A percentile compares a stretch with the other conserved stretches of the same genome.
phyloP scores from a whole-genome alignment of 257 asterid species.

The Ilex aquifolium region DNA sequence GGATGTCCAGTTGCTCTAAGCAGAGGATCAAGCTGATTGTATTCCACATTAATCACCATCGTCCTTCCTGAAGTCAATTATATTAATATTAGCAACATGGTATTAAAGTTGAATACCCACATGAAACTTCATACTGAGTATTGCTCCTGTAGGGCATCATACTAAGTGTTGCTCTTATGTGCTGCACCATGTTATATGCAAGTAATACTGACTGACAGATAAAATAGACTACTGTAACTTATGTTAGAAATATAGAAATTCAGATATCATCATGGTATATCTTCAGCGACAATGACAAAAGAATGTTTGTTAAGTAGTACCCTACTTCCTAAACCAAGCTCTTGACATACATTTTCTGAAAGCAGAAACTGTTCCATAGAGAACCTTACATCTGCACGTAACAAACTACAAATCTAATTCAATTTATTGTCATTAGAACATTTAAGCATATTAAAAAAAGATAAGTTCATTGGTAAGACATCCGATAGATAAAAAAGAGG shows the following conservation, averaged over 20 bases:
- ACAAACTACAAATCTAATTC: too few species aligned
- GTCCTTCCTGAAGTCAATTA: constrained; percentile 56
- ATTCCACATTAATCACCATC: constrained; percentile 99
- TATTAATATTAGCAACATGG: not conserved
- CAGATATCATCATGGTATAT: not conserved
- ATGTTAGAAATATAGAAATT: not conserved
- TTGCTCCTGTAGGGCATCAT: not conserved
- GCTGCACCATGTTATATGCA: too few species aligned
- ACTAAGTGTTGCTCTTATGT: not conserved
- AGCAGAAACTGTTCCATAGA: too few species aligned
- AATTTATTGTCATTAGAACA: too few species aligned
- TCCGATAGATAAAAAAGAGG: too few species aligned
- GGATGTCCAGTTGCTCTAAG: constrained; percentile 89
- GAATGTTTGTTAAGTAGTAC: not conserved
- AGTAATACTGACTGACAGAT: too few species aligned
- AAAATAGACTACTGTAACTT: too few species aligned
- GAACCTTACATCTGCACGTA: too few species aligned
- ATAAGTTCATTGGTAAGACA: too few species aligned
- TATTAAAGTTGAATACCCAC: not conserved
- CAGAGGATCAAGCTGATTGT: constrained; percentile 98
- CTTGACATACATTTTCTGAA: not conserved
- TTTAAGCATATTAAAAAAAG: too few species aligned
- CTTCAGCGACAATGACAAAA: not conserved
- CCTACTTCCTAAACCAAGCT: not conserved
- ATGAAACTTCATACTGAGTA: not conserved